Evolutionary conservation across 352 stramenopile species (phyloP).

Genomic region (Pythium insidiosum): DNA sequence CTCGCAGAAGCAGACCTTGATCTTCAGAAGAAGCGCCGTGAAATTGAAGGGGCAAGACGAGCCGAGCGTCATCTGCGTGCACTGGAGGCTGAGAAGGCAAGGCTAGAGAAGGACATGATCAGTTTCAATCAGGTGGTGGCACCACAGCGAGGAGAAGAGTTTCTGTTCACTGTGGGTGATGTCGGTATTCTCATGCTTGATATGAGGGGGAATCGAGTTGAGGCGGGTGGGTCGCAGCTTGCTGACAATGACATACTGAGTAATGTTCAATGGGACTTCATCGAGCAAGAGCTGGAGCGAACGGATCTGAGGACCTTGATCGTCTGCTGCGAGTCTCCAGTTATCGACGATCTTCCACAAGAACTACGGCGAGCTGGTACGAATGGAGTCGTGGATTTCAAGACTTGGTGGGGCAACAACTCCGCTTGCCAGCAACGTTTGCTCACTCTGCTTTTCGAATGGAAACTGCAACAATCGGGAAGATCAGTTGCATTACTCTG

Average conservation of each 20-base stretch:
- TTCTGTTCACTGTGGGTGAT: constrained; percentile 25
- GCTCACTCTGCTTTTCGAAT: constrained; percentile 52
- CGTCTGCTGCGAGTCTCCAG: constrained; percentile 40
- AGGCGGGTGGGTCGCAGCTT: constrained; percentile 46
- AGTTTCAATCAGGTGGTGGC: constrained; percentile 54
- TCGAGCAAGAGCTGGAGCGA: constrained; percentile 33
- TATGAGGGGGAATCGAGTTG: constrained; percentile 38
- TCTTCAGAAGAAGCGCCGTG: constrained; percentile 52
- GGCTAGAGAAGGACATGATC: constrained; percentile 38
- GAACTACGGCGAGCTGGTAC: background rate
- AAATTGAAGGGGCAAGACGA: constrained; percentile 50
- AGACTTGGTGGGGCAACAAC: constrained; percentile 34
- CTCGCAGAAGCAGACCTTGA: constrained; percentile 29
- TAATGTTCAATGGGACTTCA: constrained; percentile 49
- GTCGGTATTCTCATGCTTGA: constrained; percentile 60
- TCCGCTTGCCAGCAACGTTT: constrained; percentile 28
- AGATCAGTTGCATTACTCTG: constrained; percentile 36
- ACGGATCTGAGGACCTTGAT: constrained; percentile 24
- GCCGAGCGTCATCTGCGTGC: constrained; percentile 49
- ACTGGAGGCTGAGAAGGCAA: constrained; percentile 40
- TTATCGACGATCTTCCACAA: constrained; percentile 26
- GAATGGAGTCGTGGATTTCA: constrained; percentile 5
- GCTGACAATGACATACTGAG: constrained; percentile 49
- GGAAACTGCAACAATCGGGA: constrained; percentile 44
- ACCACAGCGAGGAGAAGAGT: constrained; percentile 59